Evolutionary conservation across 108 stramenopile species (phyloP), one percentile per base, ranked within the genome.

Genomic region (Craspedostauros australis): DNA sequence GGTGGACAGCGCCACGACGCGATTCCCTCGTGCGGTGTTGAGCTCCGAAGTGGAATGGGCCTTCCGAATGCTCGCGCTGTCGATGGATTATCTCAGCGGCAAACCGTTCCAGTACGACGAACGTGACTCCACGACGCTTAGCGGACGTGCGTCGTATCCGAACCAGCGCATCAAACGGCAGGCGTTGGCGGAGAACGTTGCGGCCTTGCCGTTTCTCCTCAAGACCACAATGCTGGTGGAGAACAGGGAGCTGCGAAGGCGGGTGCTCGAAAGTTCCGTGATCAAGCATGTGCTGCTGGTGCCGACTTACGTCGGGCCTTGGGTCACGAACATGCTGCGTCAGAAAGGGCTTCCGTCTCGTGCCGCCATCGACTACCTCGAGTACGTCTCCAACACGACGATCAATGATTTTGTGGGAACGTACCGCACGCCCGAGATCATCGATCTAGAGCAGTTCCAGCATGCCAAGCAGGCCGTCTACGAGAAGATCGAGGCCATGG

Each of bases 301-400:
- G 20, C 41, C 58, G 18, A 46, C 55, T 4, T 22, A 20, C 16
- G 33, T 62, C 16, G 61, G 61, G 7, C 44, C 44, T 24, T 70
- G 69, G 69, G 43, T 70, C 53, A 44, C 39, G 3, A 20, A 32
- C 29, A 70, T 70, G 69, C 28, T 62, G 1, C 52, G 36, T 6
- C 36, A 46, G 6, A 38, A 41, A 33, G 65, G 65, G 3, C 25
- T 28, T 0, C 46, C 65, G 0, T 45, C 57, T 24, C 18, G 51
- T 26, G 48, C 32, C 2, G 65, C 65, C 2, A 36, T 66, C 4
- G 65, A 66, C 46, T 66, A 37, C 27, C 40, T 66, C 12, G 15
- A 42, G n/a, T 5, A 27, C n/a, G 26, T 57, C 19, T 66, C 65
- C 20, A 12, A 34, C 5, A 9, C 45, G 34, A 58, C 45, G n/a